Evolutionary conservation across 306 rosid genomes (phyloP), one percentile per base, ranked within the genome.

Genomic region (Malus asiatica): DNA sequence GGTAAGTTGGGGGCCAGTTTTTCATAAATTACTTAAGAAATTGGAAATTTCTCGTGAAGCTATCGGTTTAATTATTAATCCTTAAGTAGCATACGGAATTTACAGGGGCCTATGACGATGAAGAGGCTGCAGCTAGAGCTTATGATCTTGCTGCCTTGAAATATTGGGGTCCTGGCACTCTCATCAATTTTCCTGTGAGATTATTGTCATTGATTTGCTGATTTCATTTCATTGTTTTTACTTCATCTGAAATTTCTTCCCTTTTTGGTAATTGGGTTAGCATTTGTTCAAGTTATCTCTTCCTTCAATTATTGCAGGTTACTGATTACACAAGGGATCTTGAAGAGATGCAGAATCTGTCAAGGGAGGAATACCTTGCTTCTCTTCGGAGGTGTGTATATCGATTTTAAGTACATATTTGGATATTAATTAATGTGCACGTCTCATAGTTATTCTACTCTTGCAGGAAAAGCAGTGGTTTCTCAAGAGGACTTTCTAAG

Each of bases 121-220:
- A 96, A 82, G 99, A 96, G 83, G 98, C 99, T 51, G 99, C 99
- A 35, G 99, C 99, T 67, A 87, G 99, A 88, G 99, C 99, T 32
- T 96, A 96, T 76, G 99, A 96, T 78, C 96, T 96, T 80, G 99
- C 99, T 73, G 99, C 99, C 83, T 83, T 96, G 68, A 96, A 96
- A 84, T 96, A 96, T 66, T 96, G 99, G 99, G 99, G 99, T 61
- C 96, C 99, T 18, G 99, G 99, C 69, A 92, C 98, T 73, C 98
- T 92, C 64, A 96, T 96, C 77, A 96, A 96, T 77, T 96, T 96
- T 59, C 98, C 99, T 2, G 99, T 96, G 83, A 89, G 98, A 83
- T 64, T 78, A 67, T 48, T 69, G 62, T 11, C 44, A 20, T 52
- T 38, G 42, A 38, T 7, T 38, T 38, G 33, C 65, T 75, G 69